phyloP scores from a whole-genome alignment of 2,329 filamentous ascomycete genomes.

The Pseudogymnoascus sp. region DNA sequence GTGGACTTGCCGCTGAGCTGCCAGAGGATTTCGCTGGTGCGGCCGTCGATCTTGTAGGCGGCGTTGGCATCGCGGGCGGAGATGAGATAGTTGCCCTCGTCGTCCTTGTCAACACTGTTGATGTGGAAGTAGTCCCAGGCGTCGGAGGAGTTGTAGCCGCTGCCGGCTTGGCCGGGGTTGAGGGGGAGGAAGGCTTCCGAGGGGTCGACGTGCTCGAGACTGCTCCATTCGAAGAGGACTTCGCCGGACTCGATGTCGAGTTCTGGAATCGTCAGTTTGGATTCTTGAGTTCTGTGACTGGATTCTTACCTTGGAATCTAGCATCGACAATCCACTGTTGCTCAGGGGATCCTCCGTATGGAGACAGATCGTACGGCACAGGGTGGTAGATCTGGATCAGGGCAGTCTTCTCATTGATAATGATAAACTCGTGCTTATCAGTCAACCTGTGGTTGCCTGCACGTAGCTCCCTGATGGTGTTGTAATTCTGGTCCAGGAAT shows the following conservation, averaged over 20 bases:
- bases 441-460: slow-evolving; percentile 43
- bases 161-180: slow-evolving; percentile 36
- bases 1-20: slow-evolving; percentile 37
- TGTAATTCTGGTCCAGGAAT: slow-evolving; percentile 45
- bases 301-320: slow-evolving; percentile 40
- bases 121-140: slow-evolving; percentile 33
- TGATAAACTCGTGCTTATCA: slow-evolving; percentile 48
- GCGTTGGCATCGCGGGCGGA: slow-evolving; percentile 38
- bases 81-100: slow-evolving; percentile 38
- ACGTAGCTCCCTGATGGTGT: slow-evolving; percentile 44
- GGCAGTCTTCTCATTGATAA: slow-evolving; percentile 44
- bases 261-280: slow-evolving; percentile 21
- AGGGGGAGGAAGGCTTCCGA: slow-evolving; percentile 40
- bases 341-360: slow-evolving; percentile 38
- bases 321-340: slow-evolving; percentile 50
- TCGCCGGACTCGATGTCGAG: slow-evolving; percentile 37
- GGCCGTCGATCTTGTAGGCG: slow-evolving; percentile 40
- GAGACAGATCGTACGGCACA: slow-evolving; percentile 35
- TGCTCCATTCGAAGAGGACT: slow-evolving; percentile 51
- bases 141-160: slow-evolving; percentile 30
- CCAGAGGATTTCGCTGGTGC: slow-evolving; percentile 40
- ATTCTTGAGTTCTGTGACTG: neutral
- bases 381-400: slow-evolving; percentile 48
- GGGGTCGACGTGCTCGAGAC: slow-evolving; percentile 41
- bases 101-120: slow-evolving; percentile 33